Base-by-base conservation (phyloP, 1,284 basidiomycete genomes). In the Moesziomyces sp. region DNA sequence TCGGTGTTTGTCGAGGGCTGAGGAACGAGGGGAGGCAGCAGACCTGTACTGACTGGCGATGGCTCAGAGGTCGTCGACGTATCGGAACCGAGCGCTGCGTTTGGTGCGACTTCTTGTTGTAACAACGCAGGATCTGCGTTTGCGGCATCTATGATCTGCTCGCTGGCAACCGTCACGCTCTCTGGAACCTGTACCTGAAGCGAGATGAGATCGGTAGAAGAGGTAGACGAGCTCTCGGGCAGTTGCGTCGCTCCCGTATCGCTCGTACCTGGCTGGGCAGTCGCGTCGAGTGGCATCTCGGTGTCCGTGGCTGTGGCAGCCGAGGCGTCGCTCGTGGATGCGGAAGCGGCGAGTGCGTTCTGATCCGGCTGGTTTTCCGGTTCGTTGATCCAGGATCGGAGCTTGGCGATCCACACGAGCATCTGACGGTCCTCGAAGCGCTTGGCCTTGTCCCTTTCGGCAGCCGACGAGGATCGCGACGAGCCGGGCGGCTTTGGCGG, bases 391-490 rank as follows among this genome's bases (percentile, higher is more conserved):
- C 78, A 81, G 8, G 52, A 60, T 4, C 79, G 76, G 10, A 81
- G 52, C 50, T 76, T 63, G 23, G 55, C 60, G 42, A 81, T 78
- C 78, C 79, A 80, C 2, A 61, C 58, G 21, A 50, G 86, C 68
- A 75, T 75, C 40, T 70, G 61, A 0, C 62, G 61, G n/a, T 80
- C 77, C 42, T 77, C 74, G 35, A 58, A 60, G 47, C 65, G 76
- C 54, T 69, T 72, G 23, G 59, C 63, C 21, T 66, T 64, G 18
- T 72, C 63, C 9, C 58, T 52, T 11, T 78, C 67, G 6, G 58
- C 58, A 18, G 86, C 67, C 82, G 66, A 76, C 86, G 88, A 23
- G 42, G 40, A 46, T 30, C n/a, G 28, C 42, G 68, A 65, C 11
- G 71, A 68, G 14, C 65, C 52, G 13, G 55, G 65, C 19, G 49